Base-by-base conservation (phyloP, 2,329 filamentous ascomycete species). In the Eurotiales sp. region DNA sequence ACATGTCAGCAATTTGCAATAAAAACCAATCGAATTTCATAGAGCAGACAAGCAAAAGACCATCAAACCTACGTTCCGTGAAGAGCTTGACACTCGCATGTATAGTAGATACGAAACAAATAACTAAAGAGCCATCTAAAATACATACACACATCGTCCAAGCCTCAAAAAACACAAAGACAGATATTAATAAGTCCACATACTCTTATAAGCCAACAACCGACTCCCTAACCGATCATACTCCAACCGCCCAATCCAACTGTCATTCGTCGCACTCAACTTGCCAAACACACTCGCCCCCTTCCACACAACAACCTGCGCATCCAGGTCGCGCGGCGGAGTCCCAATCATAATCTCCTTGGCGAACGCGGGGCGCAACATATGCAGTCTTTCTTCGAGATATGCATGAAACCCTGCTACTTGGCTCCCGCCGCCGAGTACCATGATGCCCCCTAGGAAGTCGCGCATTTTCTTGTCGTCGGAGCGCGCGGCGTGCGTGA, bases 251-350 rank as follows among this genome's bases (percentile, higher is more conserved):
- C 86, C 87, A 64, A 97, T 89, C 93, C 93, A 99, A 62, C 87
- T 93, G 69, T 99, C 93, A 71, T 97, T 97, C 14, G 90, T 91
- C 41, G 75, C 76, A 54, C 85, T 82, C 60, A 97, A 74, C 73
- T 95, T 90, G 2, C 90, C 91, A 76, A 96, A 99, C 14, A 99
- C 91, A 66, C 90, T 96, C 0, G 89, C 93, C 3, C 93, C 93
- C 78, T 99, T 99, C 93, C 93, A 99, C 8, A 86, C 85, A 48
- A 97, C 87, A n/a, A 97, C 91, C 71, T 96, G 90, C 54, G 93
- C 90, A 71, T 99, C 93, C 75, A 99, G 86, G 61, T 99, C 93
- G 61, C 92, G 79, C 0, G 93, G 93, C n/a, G 84, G 83, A 17
- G 79, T 77, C 1, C 81, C 82, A 21, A 87, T 82, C 55, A 86